Evolutionary conservation across 148 eudicot species (phyloP).

Genomic region (Rhododendron ovatum): DNA sequence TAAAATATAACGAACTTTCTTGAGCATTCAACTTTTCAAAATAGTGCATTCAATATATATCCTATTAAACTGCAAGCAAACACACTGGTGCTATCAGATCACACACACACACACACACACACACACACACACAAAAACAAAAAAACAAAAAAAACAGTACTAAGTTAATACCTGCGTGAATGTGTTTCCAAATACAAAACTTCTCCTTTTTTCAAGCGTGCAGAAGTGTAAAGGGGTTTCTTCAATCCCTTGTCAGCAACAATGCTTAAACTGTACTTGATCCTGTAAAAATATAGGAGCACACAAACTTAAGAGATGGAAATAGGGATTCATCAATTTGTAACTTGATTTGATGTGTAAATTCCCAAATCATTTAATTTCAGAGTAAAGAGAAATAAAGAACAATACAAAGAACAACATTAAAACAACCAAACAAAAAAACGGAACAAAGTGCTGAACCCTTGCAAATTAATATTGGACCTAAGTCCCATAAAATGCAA

Average conservation of each 20-base stretch:
- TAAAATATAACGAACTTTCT: not conserved
- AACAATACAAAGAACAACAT: not conserved
- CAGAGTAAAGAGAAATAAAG: not conserved
- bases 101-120: too few species aligned
- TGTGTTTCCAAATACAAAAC: constrained; percentile 93
- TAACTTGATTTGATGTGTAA: not conserved
- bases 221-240: constrained; percentile 80
- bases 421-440: too few species aligned
- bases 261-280: constrained; percentile 81
- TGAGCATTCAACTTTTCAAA: not conserved
- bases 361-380: not conserved
- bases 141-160: too few species aligned
- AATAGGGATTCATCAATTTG: not conserved
- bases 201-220: constrained; percentile 96
- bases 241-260: constrained; percentile 98
- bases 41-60: not conserved
- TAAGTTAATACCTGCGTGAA: constrained; percentile 55
- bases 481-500: not conserved
- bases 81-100: not conserved
- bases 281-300: constrained; percentile 42
- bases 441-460: too few species aligned
- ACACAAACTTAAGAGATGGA: not conserved
- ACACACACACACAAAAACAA: too few species aligned
- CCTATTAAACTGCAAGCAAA: not conserved
- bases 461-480: too few species aligned